Evolutionary conservation across 306 rosid species (phyloP).

Genomic region (Gastrolobium villosum): DNA sequence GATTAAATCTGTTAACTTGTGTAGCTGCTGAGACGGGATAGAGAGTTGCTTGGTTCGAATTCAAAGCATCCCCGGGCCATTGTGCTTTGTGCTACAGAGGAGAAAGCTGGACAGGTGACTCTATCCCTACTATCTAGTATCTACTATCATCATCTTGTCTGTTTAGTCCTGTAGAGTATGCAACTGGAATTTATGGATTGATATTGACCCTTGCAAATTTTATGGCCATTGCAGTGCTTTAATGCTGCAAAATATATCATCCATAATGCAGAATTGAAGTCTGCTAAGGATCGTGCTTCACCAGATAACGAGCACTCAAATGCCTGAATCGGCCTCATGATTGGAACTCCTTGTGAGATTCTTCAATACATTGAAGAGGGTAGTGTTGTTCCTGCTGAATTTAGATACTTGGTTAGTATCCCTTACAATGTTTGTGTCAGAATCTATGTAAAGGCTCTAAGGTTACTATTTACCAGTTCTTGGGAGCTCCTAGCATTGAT

Average conservation of each 20-base stretch:
- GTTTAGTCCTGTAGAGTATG: slow-evolving; percentile 8
- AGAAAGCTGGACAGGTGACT: slow-evolving; percentile 77
- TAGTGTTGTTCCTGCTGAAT: slow-evolving; percentile 76
- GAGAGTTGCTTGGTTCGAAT: slow-evolving; percentile 59
- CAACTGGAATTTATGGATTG: slow-evolving; percentile 35
- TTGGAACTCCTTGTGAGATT: slow-evolving; percentile 84
- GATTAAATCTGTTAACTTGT: slow-evolving; percentile 24
- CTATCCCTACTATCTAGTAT: neutral
- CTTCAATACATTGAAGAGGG: slow-evolving; percentile 89
- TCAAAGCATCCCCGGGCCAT: slow-evolving; percentile 79
- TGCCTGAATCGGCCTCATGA: slow-evolving; percentile 78
- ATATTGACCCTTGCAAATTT: slow-evolving; percentile 38
- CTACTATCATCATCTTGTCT: neutral
- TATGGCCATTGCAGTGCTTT: slow-evolving; percentile 65
- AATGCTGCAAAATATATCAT: slow-evolving; percentile 79
- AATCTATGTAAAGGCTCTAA: slow-evolving; percentile 15
- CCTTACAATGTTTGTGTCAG: neutral
- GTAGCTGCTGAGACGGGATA: slow-evolving; percentile 76
- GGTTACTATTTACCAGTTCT: neutral
- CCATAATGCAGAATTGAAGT: slow-evolving; percentile 72
- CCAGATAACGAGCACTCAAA: slow-evolving; percentile 48
- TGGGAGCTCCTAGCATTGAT: slow-evolving; percentile 30
- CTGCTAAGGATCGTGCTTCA: slow-evolving; percentile 62
- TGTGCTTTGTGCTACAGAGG: slow-evolving; percentile 88
- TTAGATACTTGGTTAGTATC: slow-evolving; percentile 75